These are phyloP conservation scores for Antrodiella citrinella DNA, from an alignment of 768 basidiomycete genomes.

Conservation along the genomic window DNA sequence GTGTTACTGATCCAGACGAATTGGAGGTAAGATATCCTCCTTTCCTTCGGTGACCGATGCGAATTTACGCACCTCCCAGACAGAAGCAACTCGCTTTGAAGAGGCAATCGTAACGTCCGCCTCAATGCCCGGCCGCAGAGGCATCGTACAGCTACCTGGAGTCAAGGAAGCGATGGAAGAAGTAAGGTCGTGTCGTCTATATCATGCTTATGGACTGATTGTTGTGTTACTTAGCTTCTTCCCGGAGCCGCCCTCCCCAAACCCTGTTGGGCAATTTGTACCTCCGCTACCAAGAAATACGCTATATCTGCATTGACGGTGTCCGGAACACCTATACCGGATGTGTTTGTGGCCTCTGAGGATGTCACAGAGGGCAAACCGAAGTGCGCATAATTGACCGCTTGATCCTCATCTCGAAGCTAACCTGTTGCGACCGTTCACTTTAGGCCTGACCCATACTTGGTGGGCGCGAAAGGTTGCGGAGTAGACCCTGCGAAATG, in stretches of 20 bases:
- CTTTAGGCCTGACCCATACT: constrained; percentile 78
- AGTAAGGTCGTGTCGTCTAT: constrained; percentile 30
- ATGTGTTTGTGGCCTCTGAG: constrained; percentile 75
- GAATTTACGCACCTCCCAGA: constrained; percentile 29
- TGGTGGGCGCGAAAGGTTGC: constrained; percentile 72
- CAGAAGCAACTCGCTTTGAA: constrained; percentile 74
- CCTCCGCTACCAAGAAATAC: constrained; percentile 73
- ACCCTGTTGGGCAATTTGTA: constrained; percentile 82
- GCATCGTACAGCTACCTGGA: constrained; percentile 71
- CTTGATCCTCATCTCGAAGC: neutral
- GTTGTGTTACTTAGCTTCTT: constrained; percentile 17
- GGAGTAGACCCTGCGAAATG: constrained; percentile 58
- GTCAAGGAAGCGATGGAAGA: constrained; percentile 49
- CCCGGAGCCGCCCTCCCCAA: constrained; percentile 31
- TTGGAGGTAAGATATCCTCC: constrained; percentile 50
- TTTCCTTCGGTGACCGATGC: no score
- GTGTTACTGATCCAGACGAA: constrained; percentile 55
- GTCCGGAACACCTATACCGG: constrained; percentile 60
- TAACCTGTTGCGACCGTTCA: no score
- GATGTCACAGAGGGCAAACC: constrained; percentile 83
- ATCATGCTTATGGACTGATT: neutral
- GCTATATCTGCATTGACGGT: constrained; percentile 62
- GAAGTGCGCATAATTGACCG: constrained; percentile 31
- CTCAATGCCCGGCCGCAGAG: constrained; percentile 40
- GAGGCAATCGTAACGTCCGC: constrained; percentile 63